Percentiles rank a stretch among this genome's conserved stretches.
Conservation (phyloP, 2,329 filamentous ascomycete genomes). For the Calycina marina region DNA sequence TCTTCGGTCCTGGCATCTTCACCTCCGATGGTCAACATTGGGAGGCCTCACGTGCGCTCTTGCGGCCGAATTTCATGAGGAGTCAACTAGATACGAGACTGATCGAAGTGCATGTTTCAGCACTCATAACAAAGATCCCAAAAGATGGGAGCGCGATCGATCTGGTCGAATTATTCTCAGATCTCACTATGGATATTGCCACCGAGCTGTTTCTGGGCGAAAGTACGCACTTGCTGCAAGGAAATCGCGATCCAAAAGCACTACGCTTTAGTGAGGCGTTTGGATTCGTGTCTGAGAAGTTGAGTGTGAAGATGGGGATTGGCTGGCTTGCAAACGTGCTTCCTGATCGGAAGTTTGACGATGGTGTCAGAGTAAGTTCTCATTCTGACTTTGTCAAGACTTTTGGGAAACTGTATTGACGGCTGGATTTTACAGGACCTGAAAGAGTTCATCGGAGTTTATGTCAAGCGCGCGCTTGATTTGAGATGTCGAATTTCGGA, state of each 20-base stretch:
- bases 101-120: constrained; percentile 27
- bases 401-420: constrained; percentile 2
- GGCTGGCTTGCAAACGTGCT: too few species aligned
- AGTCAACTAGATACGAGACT: constrained; percentile 36
- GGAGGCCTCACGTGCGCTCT: constrained; percentile 23
- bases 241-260: constrained; percentile 2
- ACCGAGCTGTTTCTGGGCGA: constrained; percentile 51
- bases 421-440: constrained; percentile 9
- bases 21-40: constrained; percentile 4
- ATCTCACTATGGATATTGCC: constrained; percentile 38
- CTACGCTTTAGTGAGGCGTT: constrained; percentile 22
- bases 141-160: constrained; percentile 30
- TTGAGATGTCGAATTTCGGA: constrained; percentile 5
- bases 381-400: neutral
- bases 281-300: too few species aligned
- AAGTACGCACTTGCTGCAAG: constrained; percentile 26
- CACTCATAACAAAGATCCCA: constrained; percentile 29
- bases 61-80: constrained; percentile 36
- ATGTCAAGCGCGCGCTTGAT: constrained; percentile 8
- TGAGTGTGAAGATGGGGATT: too few species aligned
- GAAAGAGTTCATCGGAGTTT: constrained; percentile 7
- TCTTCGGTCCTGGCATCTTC: constrained; percentile 5
- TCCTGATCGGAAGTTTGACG: too few species aligned
- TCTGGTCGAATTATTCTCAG: constrained; percentile 39
- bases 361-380: neutral